Evolutionary conservation across 495 filamentous ascomycete genomes (phyloP).

Genomic region (Talaromyces borbonicus): DNA sequence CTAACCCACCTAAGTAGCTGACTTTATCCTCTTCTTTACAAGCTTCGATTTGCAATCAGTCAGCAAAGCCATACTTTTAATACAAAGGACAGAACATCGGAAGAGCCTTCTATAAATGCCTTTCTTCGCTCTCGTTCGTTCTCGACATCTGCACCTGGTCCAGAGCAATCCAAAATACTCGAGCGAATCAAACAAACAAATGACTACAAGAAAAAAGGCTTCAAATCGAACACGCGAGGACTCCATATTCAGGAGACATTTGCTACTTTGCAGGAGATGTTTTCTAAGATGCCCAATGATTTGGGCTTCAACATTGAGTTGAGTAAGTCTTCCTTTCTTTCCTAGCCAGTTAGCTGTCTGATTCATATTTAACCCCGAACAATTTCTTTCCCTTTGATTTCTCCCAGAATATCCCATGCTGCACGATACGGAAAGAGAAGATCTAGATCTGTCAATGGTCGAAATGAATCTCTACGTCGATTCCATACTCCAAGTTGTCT

Average conservation of each 20-base stretch:
- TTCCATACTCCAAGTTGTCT: constrained; percentile 21
- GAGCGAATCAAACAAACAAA: constrained; percentile 27
- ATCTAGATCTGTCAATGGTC: constrained; percentile 23
- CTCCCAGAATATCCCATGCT: constrained; percentile 24
- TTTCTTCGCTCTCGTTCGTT: too few species aligned
- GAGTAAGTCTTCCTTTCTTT: too few species aligned
- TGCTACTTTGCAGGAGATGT: constrained; percentile 25
- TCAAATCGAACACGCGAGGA: constrained; percentile 28
- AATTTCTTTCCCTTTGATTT: background rate
- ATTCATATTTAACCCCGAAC: constrained; percentile 3
- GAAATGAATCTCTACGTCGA: constrained; percentile 36
- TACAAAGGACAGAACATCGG: too few species aligned
- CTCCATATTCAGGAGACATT: constrained; percentile 27
- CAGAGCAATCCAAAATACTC: too few species aligned
- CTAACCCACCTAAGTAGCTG: constrained; percentile 14
- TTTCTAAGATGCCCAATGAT: constrained; percentile 19
- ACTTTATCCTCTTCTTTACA: background rate
- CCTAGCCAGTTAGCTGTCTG: background rate
- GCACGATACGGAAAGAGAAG: constrained; percentile 27
- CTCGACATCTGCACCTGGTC: too few species aligned
- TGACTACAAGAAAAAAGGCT: constrained; percentile 23
- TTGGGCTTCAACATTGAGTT: constrained; percentile 32
- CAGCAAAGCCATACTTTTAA: too few species aligned
- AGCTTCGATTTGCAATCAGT: constrained; percentile 6
- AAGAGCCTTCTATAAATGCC: too few species aligned